phyloP scores from a whole-genome alignment of 202 grass and related monocot genomes.

The Elaeis oleifera region DNA sequence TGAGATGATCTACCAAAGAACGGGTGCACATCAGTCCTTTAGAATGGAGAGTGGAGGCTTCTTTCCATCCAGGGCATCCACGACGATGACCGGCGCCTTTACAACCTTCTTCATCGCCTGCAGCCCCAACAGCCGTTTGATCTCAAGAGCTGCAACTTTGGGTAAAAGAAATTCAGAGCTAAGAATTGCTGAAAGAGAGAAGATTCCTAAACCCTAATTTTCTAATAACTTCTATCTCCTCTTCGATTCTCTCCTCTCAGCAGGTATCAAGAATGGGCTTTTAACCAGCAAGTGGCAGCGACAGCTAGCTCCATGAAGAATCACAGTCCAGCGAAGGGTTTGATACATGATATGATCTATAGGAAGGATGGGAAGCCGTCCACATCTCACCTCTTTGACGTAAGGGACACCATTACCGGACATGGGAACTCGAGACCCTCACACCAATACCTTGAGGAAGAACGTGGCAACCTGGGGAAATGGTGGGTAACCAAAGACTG shows the following conservation, averaged over 20 bases:
- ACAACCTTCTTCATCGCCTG: slow-evolving; percentile 32
- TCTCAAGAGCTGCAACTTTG: slow-evolving; percentile 43
- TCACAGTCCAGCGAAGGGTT: slow-evolving; percentile 40
- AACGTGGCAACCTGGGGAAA: neutral
- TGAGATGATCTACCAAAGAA: slow-evolving; percentile 14
- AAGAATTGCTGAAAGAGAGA: neutral
- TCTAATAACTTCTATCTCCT: slow-evolving; percentile 4
- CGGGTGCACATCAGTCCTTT: slow-evolving; percentile 19
- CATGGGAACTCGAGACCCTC: slow-evolving; percentile 5
- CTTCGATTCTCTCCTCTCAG: slow-evolving; percentile 7
- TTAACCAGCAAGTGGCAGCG: slow-evolving; percentile 3
- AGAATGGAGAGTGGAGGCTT: slow-evolving; percentile 36
- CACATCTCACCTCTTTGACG: slow-evolving; percentile 47
- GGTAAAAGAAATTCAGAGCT: slow-evolving; percentile 22
- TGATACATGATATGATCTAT: slow-evolving; percentile 74
- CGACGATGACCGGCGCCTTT: slow-evolving; percentile 33
- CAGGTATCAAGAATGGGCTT: slow-evolving; percentile 15
- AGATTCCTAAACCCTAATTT: slow-evolving; percentile 4
- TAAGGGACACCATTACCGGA: slow-evolving; percentile 27
- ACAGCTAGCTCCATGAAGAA: slow-evolving; percentile 28
- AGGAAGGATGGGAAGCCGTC: slow-evolving; percentile 48
- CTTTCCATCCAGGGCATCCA: slow-evolving; percentile 35
- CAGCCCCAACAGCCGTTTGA: slow-evolving; percentile 48
- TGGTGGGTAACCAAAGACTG: neutral
- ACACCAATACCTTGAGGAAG: slow-evolving; percentile 23